These are phyloP conservation scores for Thamnidium elegans DNA, from an alignment of 192 early-diverging fungal species.

Conservation along the genomic window DNA sequence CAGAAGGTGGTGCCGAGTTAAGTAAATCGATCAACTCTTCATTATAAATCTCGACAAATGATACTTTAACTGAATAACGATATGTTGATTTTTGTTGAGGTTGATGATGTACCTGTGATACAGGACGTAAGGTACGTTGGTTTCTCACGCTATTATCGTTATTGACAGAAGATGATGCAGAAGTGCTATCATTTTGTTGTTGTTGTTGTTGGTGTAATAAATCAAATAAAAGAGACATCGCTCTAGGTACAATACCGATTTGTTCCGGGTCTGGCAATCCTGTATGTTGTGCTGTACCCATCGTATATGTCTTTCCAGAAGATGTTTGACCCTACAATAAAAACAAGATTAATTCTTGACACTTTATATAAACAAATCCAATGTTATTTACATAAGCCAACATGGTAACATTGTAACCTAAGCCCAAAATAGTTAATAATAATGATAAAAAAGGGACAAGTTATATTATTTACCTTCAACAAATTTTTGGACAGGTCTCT, in stretches of 20 bases:
- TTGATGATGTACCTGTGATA: background rate
- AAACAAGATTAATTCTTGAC: background rate
- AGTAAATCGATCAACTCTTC: slow-evolving; percentile 94
- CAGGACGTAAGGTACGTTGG: background rate
- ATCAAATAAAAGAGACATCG: slow-evolving; percentile 63
- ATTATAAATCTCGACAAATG: slow-evolving; percentile 96
- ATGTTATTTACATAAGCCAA: slow-evolving; percentile 67
- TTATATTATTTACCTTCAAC: slow-evolving; percentile 18
- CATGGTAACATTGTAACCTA: slow-evolving; percentile 93
- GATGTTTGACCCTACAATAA: slow-evolving; percentile 73
- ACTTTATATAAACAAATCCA: background rate
- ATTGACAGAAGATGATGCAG: slow-evolving; percentile 1
- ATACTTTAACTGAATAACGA: slow-evolving; percentile 60
- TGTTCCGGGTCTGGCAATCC: slow-evolving; percentile 26
- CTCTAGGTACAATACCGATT: slow-evolving; percentile 71
- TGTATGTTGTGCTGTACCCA: slow-evolving; percentile 71
- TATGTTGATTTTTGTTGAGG: slow-evolving; percentile 12
- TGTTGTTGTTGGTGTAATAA: slow-evolving; percentile 17
- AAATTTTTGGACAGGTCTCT: slow-evolving; percentile 34
- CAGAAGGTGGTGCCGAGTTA: slow-evolving; percentile 54
- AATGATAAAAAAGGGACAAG: background rate
- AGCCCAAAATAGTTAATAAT: slow-evolving; percentile 11
- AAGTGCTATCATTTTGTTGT: slow-evolving; percentile 3
- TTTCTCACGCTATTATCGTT: background rate
- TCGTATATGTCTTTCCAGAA: slow-evolving; percentile 93